phyloP scores from a whole-genome alignment of 306 rosid species.

The Corylus heterophylla region DNA sequence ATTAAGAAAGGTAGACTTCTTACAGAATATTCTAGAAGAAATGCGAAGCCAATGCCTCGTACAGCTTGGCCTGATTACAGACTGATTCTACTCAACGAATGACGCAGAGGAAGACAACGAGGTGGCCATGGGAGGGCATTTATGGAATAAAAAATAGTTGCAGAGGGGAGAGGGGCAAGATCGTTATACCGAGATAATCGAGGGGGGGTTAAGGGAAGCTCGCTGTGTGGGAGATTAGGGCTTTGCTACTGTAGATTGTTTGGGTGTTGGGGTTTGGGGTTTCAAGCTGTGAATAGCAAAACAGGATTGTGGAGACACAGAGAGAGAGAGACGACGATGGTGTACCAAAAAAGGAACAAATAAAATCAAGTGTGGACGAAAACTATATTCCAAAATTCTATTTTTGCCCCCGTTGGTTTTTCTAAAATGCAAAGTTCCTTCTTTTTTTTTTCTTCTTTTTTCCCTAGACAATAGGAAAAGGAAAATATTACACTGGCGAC shows the following conservation, averaged over 20 bases:
- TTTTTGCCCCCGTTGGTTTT: background rate
- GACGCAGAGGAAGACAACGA: constrained; percentile 14
- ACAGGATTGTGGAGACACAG: constrained; percentile 28
- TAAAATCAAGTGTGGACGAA: constrained; percentile 11
- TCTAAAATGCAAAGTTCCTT: too few species aligned
- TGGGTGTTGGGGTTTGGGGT: constrained; percentile 16
- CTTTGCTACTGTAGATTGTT: constrained; percentile 30
- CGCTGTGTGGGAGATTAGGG: constrained; percentile 3
- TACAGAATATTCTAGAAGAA: constrained; percentile 26
- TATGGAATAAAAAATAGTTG: constrained; percentile 8
- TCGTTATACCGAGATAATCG: constrained; percentile 26
- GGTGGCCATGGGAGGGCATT: constrained; percentile 26
- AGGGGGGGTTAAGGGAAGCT: background rate
- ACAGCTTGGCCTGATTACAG: constrained; percentile 24
- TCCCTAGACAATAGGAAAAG: too few species aligned
- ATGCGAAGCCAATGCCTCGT: constrained; percentile 21
- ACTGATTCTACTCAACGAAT: constrained; percentile 20
- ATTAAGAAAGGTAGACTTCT: constrained; percentile 1
- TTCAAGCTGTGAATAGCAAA: constrained; percentile 29
- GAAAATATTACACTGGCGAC: too few species aligned
- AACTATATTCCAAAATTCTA: constrained; percentile 14
- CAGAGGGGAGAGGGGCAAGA: constrained; percentile 31
- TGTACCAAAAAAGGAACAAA: background rate
- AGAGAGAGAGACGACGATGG: constrained; percentile 31
- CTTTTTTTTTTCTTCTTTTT: too few species aligned